Percentiles rank a stretch among this genome's conserved stretches.
phyloP scores from a whole-genome alignment of 2,329 filamentous ascomycete species.

The Huntiella moniliformis region DNA sequence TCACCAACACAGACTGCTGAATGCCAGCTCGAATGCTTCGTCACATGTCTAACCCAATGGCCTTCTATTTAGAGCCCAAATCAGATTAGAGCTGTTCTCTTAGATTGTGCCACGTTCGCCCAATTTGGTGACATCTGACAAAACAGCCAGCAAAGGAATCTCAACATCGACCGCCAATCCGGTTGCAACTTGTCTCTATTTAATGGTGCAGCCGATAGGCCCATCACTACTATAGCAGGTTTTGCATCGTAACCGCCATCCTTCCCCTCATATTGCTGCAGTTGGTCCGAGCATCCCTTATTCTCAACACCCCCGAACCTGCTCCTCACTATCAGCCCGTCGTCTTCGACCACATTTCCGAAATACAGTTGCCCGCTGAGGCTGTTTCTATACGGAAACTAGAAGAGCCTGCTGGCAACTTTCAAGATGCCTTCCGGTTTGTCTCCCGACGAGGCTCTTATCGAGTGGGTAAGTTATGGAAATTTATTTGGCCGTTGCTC shows the following conservation, averaged over 20 bases:
- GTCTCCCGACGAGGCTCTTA: slow-evolving; percentile 10
- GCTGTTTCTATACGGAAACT: slow-evolving; percentile 5
- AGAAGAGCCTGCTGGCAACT: slow-evolving; percentile 2
- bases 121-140: too few relatives aligned
- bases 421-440: slow-evolving; percentile 7
- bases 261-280: background rate
- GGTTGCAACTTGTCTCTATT: too few relatives aligned
- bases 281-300: background rate
- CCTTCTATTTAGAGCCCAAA: too few relatives aligned
- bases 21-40: too few relatives aligned
- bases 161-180: too few relatives aligned
- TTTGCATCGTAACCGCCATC: background rate
- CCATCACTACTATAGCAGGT: background rate
- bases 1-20: too few relatives aligned
- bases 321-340: background rate
- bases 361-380: background rate
- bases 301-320: slow-evolving; percentile 2
- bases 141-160: too few relatives aligned
- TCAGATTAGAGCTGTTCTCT: too few relatives aligned
- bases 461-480: slow-evolving; percentile 10
- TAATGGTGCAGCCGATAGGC: too few relatives aligned
- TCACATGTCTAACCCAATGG: too few relatives aligned
- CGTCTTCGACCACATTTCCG: background rate
- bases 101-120: too few relatives aligned
- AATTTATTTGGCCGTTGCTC: background rate